phyloP scores from a whole-genome alignment of 441 rosid species.

The Erodium moschatum region DNA sequence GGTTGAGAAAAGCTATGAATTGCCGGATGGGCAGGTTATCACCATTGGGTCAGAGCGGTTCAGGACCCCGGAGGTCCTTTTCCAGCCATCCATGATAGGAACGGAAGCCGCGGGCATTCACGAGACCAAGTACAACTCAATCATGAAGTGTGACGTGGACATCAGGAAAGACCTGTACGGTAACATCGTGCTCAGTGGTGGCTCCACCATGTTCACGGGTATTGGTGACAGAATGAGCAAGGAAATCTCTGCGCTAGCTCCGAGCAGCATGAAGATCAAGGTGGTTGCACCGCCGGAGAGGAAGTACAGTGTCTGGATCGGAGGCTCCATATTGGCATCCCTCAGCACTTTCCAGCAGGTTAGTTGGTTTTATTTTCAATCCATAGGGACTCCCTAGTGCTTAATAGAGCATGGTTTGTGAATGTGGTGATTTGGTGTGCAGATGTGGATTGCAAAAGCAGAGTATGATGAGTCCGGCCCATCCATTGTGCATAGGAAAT shows the following conservation, averaged over 20 bases:
- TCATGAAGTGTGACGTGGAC: too few relatives aligned
- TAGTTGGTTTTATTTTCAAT: too few relatives aligned
- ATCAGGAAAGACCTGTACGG: slow-evolving; percentile 52
- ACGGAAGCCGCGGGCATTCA: slow-evolving; percentile 22
- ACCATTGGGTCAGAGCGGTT: slow-evolving; percentile 69
- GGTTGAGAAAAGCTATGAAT: slow-evolving; percentile 62
- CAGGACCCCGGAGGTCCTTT: slow-evolving; percentile 71
- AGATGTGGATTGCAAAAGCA: slow-evolving; percentile 85
- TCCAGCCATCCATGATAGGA: slow-evolving; percentile 71
- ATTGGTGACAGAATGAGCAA: slow-evolving; percentile 78
- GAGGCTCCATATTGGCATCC: slow-evolving; percentile 68
- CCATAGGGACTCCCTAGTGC: too few relatives aligned
- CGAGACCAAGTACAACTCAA: too few relatives aligned
- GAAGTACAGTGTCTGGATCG: slow-evolving; percentile 72
- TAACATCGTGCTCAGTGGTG: slow-evolving; percentile 16
- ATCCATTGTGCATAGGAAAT: slow-evolving; percentile 6
- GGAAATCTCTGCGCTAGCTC: slow-evolving; percentile 64
- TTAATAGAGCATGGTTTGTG: too few relatives aligned
- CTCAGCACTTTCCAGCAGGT: slow-evolving; percentile 72
- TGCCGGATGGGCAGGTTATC: slow-evolving; percentile 24
- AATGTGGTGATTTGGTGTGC: slow-evolving; percentile 15
- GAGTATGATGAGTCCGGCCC: too few relatives aligned
- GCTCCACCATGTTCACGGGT: slow-evolving; percentile 67
- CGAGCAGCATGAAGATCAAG: slow-evolving; percentile 14
- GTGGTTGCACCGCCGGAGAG: slow-evolving; percentile 64